Percentiles rank a stretch among this genome's conserved stretches.
Evolutionary conservation across 164 flowering plant genomes (phyloP).

Genomic region (Vitis cinerea): DNA sequence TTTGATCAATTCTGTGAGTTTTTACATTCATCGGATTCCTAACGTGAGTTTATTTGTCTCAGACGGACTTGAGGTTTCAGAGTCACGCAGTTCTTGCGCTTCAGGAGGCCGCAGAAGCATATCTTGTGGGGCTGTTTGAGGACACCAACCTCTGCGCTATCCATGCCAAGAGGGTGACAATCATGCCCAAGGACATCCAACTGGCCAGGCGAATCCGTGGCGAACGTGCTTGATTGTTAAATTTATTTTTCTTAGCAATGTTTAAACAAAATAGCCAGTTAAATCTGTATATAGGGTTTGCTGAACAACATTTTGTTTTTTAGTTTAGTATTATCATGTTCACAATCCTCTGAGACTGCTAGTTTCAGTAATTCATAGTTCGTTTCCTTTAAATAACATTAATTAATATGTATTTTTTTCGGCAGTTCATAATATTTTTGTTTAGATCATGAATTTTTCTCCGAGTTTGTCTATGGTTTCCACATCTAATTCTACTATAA

Average conservation of each 20-base stretch:
- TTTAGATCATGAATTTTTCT: too few relatives aligned
- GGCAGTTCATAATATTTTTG: too few relatives aligned
- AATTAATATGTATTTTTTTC: too few relatives aligned
- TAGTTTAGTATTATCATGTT: background rate
- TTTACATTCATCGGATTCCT: too few relatives aligned
- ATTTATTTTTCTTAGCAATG: background rate
- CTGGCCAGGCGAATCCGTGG: slow-evolving; percentile 45
- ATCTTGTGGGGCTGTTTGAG: slow-evolving; percentile 41
- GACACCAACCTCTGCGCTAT: slow-evolving; percentile 38
- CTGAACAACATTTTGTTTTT: background rate
- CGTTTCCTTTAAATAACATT: too few relatives aligned
- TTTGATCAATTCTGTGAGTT: too few relatives aligned
- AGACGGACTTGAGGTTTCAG: slow-evolving; percentile 55
- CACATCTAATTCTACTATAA: too few relatives aligned
- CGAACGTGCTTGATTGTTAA: slow-evolving; percentile 31
- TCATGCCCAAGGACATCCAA: slow-evolving; percentile 48
- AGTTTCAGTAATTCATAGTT: too few relatives aligned
- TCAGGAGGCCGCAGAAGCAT: slow-evolving; percentile 42
- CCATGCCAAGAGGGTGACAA: slow-evolving; percentile 38
- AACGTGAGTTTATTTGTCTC: background rate
- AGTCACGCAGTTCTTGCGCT: slow-evolving; percentile 45
- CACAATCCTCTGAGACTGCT: too few relatives aligned
- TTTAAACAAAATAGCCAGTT: too few relatives aligned
- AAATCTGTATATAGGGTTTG: too few relatives aligned
- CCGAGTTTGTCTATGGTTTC: too few relatives aligned